Percentiles rank a stretch among this genome's conserved stretches.
Conservation (phyloP, 2,329 filamentous ascomycete species). For the Diaporthe citri region DNA sequence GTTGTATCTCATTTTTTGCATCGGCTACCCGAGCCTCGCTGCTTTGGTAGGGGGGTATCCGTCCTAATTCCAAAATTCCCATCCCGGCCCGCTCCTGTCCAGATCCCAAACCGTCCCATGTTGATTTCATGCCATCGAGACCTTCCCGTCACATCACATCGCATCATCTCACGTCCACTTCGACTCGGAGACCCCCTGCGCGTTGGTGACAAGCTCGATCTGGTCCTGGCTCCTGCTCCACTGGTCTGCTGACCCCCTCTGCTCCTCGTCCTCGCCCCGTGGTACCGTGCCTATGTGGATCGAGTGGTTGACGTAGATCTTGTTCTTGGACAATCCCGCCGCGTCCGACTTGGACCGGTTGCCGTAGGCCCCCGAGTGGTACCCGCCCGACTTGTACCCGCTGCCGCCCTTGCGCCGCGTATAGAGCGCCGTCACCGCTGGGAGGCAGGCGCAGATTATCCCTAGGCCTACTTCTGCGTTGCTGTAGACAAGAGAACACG, state of each 20-base stretch:
- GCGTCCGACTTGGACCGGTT: constrained; percentile 15
- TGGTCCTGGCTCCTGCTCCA: constrained; percentile 31
- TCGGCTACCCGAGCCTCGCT: constrained; percentile 7
- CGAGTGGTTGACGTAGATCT: constrained; percentile 30
- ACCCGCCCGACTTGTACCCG: constrained; percentile 15
- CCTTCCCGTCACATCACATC: not conserved
- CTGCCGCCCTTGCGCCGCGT: constrained; percentile 31
- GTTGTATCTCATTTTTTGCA: constrained; percentile 6
- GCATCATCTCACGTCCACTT: constrained; percentile 1
- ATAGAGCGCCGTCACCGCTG: constrained; percentile 45
- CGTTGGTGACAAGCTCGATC: constrained; percentile 33
- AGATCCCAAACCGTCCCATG: constrained; percentile 6
- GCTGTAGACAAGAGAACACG: constrained; percentile 5
- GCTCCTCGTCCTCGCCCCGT: constrained; percentile 15
- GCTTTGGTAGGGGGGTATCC: constrained; percentile 23
- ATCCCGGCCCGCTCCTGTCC: not conserved
- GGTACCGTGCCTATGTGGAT: constrained; percentile 19
- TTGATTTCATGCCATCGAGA: not conserved
- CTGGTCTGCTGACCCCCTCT: constrained; percentile 8
- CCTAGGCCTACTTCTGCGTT: constrained; percentile 51
- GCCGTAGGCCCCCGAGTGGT: constrained; percentile 18
- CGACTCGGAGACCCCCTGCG: constrained; percentile 8
- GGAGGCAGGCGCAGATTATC: constrained; percentile 50
- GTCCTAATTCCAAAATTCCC: not conserved
- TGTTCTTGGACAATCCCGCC: constrained; percentile 20